Percentiles rank a stretch among this genome's conserved stretches.
phyloP scores from a whole-genome alignment of 352 stramenopile species.

The Globisporangium spiculum region DNA sequence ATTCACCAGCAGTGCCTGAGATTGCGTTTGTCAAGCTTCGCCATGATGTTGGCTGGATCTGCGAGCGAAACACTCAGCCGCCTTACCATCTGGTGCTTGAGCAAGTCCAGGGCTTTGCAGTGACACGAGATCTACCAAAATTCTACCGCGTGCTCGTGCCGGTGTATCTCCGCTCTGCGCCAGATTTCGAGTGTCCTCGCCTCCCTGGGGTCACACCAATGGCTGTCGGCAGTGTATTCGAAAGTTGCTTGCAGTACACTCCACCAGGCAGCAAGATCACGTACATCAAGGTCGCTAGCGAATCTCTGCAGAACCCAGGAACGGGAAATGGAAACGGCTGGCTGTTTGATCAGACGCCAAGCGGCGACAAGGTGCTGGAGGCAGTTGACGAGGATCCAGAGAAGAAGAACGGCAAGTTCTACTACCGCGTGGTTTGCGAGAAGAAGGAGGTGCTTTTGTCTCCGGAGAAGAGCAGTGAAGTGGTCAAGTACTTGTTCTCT shows the following conservation, averaged over 20 bases:
- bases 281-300: conserved; percentile 75
- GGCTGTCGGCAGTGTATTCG: conserved; percentile 67
- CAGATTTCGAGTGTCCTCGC: conserved; percentile 74
- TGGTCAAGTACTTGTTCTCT: conserved; percentile 61
- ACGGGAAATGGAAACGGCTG: conserved; percentile 48
- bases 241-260: conserved; percentile 77
- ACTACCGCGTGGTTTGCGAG: conserved; percentile 63
- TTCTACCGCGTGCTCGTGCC: conserved; percentile 75
- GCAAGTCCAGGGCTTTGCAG: conserved; percentile 67
- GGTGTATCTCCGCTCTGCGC: conserved; percentile 64
- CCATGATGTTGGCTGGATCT: conserved; percentile 80
- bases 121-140: conserved; percentile 64
- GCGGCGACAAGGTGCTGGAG: conserved; percentile 64
- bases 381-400: conserved; percentile 69
- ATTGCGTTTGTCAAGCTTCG: conserved; percentile 79
- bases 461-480: conserved; percentile 59
- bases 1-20: conserved; percentile 23
- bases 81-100: conserved; percentile 56
- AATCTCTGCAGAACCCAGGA: conserved; percentile 34
- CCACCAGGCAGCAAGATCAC: conserved; percentile 72
- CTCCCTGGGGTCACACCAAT: conserved; percentile 64
- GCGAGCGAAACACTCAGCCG: conserved; percentile 47
- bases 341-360: conserved; percentile 65
- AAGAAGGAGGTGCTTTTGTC: conserved; percentile 78
- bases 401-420: conserved; percentile 82